Conservation (phyloP, 2,329 filamentous ascomycete genomes). For the Colletotrichum viniferum region DNA sequence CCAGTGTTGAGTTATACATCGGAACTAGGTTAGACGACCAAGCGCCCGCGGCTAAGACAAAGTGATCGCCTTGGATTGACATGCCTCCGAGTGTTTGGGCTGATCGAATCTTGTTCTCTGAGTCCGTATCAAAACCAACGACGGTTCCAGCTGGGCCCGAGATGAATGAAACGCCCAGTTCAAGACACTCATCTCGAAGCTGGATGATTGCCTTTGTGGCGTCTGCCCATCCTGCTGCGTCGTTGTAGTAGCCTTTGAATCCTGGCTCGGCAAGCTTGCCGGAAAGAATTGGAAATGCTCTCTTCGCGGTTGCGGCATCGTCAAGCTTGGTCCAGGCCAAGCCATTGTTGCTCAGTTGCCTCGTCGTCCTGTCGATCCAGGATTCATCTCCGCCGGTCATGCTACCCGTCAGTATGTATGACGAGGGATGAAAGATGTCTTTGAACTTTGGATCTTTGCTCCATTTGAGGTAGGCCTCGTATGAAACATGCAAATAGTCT, state of each 20-base stretch:
- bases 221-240: conserved; percentile 30
- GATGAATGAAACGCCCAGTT: conserved; percentile 31
- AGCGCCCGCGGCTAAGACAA: conserved; percentile 69
- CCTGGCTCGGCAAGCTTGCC: conserved; percentile 22
- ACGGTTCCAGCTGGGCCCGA: conserved; percentile 32
- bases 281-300: not conserved
- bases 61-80: not conserved
- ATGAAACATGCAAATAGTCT: conserved; percentile 61
- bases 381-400: conserved; percentile 3
- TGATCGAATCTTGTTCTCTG: not conserved
- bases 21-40: conserved; percentile 64
- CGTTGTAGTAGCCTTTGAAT: conserved; percentile 32
- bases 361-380: conserved; percentile 2
- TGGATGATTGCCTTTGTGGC: conserved; percentile 24
- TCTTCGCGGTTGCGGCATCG: not conserved
- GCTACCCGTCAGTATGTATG: conserved; percentile 3
- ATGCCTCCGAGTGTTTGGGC: not conserved
- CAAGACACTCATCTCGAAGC: not conserved
- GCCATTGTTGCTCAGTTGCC: not conserved
- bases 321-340: not conserved
- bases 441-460: conserved; percentile 14
- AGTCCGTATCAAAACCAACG: conserved; percentile 26
- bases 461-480: conserved; percentile 35
- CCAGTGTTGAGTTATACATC: conserved; percentile 64
- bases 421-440: conserved; percentile 13